These are phyloP conservation scores for Blepharisma japonicum DNA, from an alignment of 73 alveolate genomes.

Conservation along the genomic window DNA sequence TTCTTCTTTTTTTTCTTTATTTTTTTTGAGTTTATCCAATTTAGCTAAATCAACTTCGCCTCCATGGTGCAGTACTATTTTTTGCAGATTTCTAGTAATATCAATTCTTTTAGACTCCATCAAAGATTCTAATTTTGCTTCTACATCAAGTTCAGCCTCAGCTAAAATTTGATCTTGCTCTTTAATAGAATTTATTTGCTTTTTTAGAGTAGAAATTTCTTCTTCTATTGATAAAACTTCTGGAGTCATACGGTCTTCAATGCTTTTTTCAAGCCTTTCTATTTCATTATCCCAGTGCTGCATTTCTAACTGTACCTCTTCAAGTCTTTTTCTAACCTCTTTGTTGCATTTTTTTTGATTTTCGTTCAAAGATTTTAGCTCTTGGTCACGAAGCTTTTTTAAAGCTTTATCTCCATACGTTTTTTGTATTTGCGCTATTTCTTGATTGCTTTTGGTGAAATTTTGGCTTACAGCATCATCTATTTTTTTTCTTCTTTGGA, in stretches of 20 bases:
- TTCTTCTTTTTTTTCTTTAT: not conserved
- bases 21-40: not conserved
- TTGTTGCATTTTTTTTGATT: slow-evolving; percentile 1
- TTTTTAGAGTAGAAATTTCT: not conserved
- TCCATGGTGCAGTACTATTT: not conserved
- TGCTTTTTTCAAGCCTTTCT: not conserved
- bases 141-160: slow-evolving; percentile 17
- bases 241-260: not conserved
- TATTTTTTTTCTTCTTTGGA: not conserved
- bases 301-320: not conserved
- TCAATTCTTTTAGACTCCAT: slow-evolving; percentile 28
- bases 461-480: not conserved
- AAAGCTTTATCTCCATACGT: slow-evolving; percentile 1
- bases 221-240: not conserved
- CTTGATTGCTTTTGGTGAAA: not conserved
- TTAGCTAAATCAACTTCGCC: slow-evolving; percentile 10
- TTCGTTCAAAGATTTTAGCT: not conserved
- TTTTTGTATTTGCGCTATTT: not conserved
- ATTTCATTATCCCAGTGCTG: slow-evolving; percentile 9
- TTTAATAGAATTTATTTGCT: not conserved
- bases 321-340: not conserved
- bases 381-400: not conserved
- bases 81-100: slow-evolving; percentile 8
- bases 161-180: slow-evolving; percentile 7
- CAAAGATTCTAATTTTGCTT: slow-evolving; percentile 22